Conservation (phyloP, 192 early-diverging fungal species). For the Jimgerdemannia flammicorona region DNA sequence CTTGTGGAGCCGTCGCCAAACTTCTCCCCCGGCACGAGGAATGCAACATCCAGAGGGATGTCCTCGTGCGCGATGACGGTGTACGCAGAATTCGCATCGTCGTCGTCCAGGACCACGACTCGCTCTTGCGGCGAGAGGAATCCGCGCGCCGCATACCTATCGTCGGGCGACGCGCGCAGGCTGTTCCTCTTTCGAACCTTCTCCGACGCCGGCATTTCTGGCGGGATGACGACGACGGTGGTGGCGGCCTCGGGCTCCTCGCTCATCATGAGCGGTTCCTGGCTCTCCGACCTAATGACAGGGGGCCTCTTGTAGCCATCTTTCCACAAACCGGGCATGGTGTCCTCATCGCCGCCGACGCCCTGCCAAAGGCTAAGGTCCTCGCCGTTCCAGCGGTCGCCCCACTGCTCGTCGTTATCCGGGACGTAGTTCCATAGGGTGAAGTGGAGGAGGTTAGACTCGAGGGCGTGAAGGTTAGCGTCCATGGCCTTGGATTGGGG, state of each 20-base stretch:
- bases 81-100: neutral
- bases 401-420: constrained; percentile 43
- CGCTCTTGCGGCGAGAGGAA: neutral
- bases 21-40: no score
- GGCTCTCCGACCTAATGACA: neutral
- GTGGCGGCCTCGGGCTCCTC: neutral
- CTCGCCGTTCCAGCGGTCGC: constrained; percentile 54
- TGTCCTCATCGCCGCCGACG: neutral
- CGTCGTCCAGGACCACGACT: neutral
- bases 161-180: no score
- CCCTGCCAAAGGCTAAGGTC: constrained; percentile 41
- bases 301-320: neutral
- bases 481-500: constrained; percentile 53
- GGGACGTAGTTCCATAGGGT: constrained; percentile 56
- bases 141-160: neutral
- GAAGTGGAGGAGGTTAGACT: constrained; percentile 43
- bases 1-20: no score
- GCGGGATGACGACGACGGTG: constrained; percentile 2
- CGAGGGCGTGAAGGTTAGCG: constrained; percentile 42
- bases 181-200: constrained; percentile 1
- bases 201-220: neutral
- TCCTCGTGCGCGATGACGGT: neutral
- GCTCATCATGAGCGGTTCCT: neutral
- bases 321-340: neutral
- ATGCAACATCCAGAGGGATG: no score